Evolutionary conservation across 2,329 filamentous ascomycete genomes (phyloP).

Genomic region (Colletotrichum scovillei): DNA sequence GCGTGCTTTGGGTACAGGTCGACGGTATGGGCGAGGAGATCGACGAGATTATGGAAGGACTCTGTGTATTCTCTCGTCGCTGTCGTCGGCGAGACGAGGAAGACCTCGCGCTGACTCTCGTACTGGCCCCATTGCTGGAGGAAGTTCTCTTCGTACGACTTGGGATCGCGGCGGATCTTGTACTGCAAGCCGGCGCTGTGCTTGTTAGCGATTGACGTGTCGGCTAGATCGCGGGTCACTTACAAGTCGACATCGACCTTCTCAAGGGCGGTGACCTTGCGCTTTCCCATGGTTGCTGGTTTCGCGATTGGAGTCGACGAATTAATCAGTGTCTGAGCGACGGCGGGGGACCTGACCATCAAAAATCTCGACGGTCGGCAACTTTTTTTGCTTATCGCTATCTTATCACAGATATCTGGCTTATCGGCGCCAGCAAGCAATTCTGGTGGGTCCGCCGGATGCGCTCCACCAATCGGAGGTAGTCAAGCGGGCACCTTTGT

Average conservation of each 20-base stretch:
- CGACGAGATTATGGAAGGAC: constrained; percentile 89
- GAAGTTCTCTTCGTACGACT: constrained; percentile 93
- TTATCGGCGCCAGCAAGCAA: not conserved
- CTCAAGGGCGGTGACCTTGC: constrained; percentile 91
- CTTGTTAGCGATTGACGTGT: constrained; percentile 41
- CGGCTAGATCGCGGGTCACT: constrained; percentile 40
- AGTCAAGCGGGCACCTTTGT: not conserved
- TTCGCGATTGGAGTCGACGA: not conserved
- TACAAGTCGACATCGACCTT: constrained; percentile 93
- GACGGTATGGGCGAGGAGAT: constrained; percentile 92
- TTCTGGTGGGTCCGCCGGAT: too few species aligned
- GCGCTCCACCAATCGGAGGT: not conserved
- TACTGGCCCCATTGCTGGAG: constrained; percentile 90
- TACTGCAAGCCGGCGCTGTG: constrained; percentile 85
- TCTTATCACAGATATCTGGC: not conserved
- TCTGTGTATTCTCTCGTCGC: constrained; percentile 83
- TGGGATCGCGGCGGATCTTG: constrained; percentile 89
- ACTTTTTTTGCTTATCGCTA: constrained; percentile 18
- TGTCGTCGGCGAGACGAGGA: constrained; percentile 83
- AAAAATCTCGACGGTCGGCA: constrained; percentile 8
- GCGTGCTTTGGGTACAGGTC: constrained; percentile 92
- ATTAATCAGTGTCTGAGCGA: constrained; percentile 6
- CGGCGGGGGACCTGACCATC: constrained; percentile 10
- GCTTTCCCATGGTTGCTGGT: constrained; percentile 75
- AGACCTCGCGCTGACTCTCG: constrained; percentile 90